Percentiles rank a stretch among this genome's conserved stretches.
Evolutionary conservation across 306 rosid species (phyloP).

Genomic region (Dryas octopetala): DNA sequence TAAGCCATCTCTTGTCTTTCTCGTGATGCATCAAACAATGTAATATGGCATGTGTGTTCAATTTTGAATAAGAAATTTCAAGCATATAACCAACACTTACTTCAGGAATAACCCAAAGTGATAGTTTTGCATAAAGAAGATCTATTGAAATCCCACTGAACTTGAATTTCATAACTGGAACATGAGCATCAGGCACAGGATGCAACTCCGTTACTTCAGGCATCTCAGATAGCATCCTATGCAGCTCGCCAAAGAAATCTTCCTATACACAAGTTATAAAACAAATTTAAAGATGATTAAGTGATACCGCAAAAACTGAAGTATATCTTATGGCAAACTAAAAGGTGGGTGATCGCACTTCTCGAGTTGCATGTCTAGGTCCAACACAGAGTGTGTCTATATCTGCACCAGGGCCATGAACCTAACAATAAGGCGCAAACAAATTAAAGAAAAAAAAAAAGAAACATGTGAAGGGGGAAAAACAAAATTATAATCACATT

Average conservation of each 20-base stretch:
- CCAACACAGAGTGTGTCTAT: conserved; percentile 97
- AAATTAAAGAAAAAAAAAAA: background rate
- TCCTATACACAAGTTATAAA: conserved; percentile 52
- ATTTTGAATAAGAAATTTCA: background rate
- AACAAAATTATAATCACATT: background rate
- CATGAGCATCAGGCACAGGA: conserved; percentile 97
- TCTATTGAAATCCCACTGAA: conserved; percentile 83
- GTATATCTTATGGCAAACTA: background rate
- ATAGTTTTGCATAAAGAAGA: conserved; percentile 86
- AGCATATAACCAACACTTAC: conserved; percentile 45
- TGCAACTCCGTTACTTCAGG: conserved; percentile 87
- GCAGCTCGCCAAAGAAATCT: conserved; percentile 90
- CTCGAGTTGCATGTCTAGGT: conserved; percentile 93
- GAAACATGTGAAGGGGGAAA: conserved; percentile 1
- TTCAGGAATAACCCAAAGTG: conserved; percentile 93
- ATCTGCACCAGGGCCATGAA: conserved; percentile 98
- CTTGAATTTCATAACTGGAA: conserved; percentile 81
- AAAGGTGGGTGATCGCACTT: conserved; percentile 48
- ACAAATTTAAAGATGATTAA: conserved; percentile 24
- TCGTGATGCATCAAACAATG: background rate
- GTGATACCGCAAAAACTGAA: conserved; percentile 7
- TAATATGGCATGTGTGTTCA: background rate
- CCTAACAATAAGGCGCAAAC: conserved; percentile 48
- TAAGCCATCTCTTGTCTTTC: background rate
- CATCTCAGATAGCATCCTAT: conserved; percentile 77